Conservation (phyloP, 169 alveolate genomes). For the Eimeria tenella region DNA sequence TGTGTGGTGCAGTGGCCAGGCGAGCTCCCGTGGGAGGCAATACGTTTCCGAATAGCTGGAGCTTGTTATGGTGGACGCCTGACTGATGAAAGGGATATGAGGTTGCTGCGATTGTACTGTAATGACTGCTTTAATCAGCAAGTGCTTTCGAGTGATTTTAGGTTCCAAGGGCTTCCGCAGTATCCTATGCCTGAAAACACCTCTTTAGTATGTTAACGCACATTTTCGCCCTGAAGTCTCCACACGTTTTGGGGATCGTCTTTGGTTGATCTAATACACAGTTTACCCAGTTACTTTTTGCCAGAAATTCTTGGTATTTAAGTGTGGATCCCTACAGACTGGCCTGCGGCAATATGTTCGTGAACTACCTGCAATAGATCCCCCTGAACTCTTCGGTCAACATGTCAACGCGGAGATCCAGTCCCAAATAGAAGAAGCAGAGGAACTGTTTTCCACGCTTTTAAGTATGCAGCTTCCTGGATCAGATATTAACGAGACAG, state of each 20-base stretch:
- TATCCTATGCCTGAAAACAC: slow-evolving; percentile 90
- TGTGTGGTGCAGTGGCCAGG: slow-evolving; percentile 82
- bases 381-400: slow-evolving; percentile 95
- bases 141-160: slow-evolving; percentile 84
- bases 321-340: slow-evolving; percentile 38
- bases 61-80: slow-evolving; percentile 97
- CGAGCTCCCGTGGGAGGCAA: slow-evolving; percentile 95
- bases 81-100: slow-evolving; percentile 95
- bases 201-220: slow-evolving; percentile 62
- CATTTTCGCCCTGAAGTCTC: neutral
- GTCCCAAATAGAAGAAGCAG: slow-evolving; percentile 91
- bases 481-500: slow-evolving; percentile 86
- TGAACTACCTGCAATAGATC: slow-evolving; percentile 86
- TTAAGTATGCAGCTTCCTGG: slow-evolving; percentile 89
- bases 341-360: slow-evolving; percentile 72
- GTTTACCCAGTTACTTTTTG: too few species aligned
- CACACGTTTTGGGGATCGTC: too few species aligned
- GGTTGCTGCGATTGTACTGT: slow-evolving; percentile 90
- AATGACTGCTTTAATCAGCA: slow-evolving; percentile 91
- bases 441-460: slow-evolving; percentile 89
- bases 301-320: neutral
- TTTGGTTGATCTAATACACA: too few species aligned
- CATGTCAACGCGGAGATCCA: slow-evolving; percentile 96
- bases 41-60: slow-evolving; percentile 95
- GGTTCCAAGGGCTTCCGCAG: slow-evolving; percentile 78